Evolutionary conservation across 495 filamentous ascomycete genomes (phyloP).

Genomic region (Trichocladium uniseriatum): DNA sequence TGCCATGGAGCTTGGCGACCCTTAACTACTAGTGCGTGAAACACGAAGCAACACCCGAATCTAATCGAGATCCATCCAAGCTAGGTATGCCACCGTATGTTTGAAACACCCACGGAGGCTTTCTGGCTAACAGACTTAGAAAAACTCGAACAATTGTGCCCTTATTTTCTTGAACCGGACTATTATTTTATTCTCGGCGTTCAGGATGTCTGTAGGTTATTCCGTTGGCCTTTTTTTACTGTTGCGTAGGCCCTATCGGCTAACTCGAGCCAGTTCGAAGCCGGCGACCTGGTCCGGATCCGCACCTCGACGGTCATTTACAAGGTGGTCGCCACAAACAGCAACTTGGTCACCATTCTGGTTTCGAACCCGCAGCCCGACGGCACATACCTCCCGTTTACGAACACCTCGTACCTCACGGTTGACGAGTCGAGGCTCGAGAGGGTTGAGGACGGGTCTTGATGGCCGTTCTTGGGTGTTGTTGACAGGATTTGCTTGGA

Average conservation of each 20-base stretch:
- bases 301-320: conserved; percentile 14
- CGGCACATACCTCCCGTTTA: conserved; percentile 15
- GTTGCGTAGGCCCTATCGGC: neutral
- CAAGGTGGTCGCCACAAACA: conserved; percentile 20
- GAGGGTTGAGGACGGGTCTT: conserved; percentile 8
- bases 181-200: too few species aligned
- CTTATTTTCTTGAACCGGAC: too few species aligned
- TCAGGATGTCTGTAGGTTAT: neutral
- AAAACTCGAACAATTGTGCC: too few species aligned
- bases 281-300: conserved; percentile 18
- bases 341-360: conserved; percentile 19
- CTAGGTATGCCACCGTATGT: too few species aligned
- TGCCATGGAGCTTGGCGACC: too few species aligned
- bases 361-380: conserved; percentile 21
- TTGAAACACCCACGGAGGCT: too few species aligned
- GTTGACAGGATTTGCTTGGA: neutral
- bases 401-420: conserved; percentile 10
- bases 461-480: neutral
- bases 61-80: too few species aligned
- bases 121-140: too few species aligned
- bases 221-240: neutral
- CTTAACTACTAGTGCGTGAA: too few species aligned
- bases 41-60: too few species aligned
- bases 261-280: neutral
- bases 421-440: conserved; percentile 22